A percentile compares a stretch with the other conserved stretches of the same genome.
phyloP scores from a whole-genome alignment of 2,329 filamentous ascomycete genomes.

The Chalaropsis thielavioides region DNA sequence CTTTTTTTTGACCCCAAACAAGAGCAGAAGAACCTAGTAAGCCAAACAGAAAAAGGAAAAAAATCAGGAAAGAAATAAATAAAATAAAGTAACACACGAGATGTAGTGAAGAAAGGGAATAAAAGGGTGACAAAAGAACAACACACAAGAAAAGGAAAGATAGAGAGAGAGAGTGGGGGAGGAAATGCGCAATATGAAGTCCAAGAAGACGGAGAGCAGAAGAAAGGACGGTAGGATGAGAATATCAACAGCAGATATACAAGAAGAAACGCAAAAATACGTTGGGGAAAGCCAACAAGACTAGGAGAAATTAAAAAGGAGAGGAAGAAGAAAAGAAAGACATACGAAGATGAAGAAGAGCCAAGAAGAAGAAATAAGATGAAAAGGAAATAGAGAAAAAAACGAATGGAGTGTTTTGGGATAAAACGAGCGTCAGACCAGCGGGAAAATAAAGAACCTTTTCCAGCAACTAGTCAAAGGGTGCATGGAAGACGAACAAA shows the following conservation, averaged over 20 bases:
- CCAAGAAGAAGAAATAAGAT: neutral
- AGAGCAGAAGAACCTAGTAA: neutral
- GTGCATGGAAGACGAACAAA: slow-evolving; percentile 1
- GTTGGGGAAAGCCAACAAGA: neutral
- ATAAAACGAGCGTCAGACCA: neutral
- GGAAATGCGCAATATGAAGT: neutral
- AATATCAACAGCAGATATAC: slow-evolving; percentile 7
- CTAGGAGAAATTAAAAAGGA: neutral
- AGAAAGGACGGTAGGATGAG: neutral
- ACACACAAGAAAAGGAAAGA: slow-evolving; percentile 3
- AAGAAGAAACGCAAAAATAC: neutral
- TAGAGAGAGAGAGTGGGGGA: neutral
- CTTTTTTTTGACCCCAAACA: slow-evolving; percentile 3
- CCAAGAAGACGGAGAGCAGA: neutral
- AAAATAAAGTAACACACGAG: neutral
- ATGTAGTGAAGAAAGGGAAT: neutral
- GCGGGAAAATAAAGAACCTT: neutral
- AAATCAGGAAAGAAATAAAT: neutral
- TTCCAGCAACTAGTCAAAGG: neutral
- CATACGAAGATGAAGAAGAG: neutral
- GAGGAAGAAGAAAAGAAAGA: neutral
- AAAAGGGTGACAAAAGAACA: slow-evolving; percentile 1
- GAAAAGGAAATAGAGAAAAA: neutral
- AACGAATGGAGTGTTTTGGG: neutral
- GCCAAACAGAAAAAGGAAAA: neutral